Conservation (phyloP, 345 rosid genomes). For the Eucalyptus curtisii region DNA sequence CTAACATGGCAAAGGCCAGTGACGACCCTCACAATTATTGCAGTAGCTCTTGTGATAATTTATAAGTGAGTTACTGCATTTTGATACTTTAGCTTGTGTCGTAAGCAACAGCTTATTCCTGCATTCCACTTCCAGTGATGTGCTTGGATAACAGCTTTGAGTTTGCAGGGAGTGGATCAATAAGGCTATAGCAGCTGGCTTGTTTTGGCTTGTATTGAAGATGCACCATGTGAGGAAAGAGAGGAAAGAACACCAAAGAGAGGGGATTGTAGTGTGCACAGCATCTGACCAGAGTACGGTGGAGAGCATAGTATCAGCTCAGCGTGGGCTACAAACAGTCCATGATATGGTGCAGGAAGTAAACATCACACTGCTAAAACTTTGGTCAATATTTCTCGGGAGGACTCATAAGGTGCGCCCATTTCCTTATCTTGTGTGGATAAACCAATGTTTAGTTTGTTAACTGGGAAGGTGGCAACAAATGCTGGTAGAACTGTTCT, state of each 20-base stretch:
- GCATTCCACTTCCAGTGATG: background rate
- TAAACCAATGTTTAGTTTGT: background rate
- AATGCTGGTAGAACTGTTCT: background rate
- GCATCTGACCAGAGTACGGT: slow-evolving; percentile 44
- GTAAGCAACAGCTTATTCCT: background rate
- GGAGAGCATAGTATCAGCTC: slow-evolving; percentile 78
- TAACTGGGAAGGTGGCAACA: background rate
- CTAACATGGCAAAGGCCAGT: slow-evolving; percentile 53
- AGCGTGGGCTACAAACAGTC: slow-evolving; percentile 36
- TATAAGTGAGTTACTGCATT: slow-evolving; percentile 42
- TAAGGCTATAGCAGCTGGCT: slow-evolving; percentile 42
- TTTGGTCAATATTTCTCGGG: slow-evolving; percentile 47
- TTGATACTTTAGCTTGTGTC: background rate
- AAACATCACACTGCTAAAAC: slow-evolving; percentile 55
- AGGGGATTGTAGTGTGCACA: slow-evolving; percentile 53
- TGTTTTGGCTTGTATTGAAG: slow-evolving; percentile 32
- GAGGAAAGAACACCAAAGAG: slow-evolving; percentile 7
- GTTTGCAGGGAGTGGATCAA: slow-evolving; percentile 69
- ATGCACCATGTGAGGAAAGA: slow-evolving; percentile 44
- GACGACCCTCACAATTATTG: slow-evolving; percentile 17
- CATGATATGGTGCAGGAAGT: slow-evolving; percentile 43
- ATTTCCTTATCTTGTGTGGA: background rate
- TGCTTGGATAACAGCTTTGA: background rate
- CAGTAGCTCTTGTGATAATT: slow-evolving; percentile 10
- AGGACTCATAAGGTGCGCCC: slow-evolving; percentile 49